phyloP scores from a whole-genome alignment of 2,329 filamentous ascomycete genomes.

The Zymoseptoria brevis region DNA sequence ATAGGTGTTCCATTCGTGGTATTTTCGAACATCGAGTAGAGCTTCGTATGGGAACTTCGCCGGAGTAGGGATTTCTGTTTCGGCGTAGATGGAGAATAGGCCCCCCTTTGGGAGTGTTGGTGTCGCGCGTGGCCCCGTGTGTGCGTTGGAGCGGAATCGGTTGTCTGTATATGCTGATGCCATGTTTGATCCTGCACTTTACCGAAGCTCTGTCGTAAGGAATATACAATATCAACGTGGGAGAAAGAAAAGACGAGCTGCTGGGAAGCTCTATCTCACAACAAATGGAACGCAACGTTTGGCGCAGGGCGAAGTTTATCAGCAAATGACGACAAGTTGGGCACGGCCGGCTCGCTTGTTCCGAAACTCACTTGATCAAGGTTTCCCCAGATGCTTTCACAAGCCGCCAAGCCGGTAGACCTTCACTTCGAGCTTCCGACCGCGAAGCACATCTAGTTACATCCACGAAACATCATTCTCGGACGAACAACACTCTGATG shows the following conservation, averaged over 20 bases:
- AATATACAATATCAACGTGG: background rate
- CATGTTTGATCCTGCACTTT: background rate
- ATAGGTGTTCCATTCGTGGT: slow-evolving; percentile 42
- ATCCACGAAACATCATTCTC: background rate
- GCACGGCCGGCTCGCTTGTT: background rate
- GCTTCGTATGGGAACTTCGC: slow-evolving; percentile 37
- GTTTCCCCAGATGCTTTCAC: background rate
- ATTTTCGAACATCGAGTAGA: slow-evolving; percentile 39
- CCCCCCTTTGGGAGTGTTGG: slow-evolving; percentile 26
- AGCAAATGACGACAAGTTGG: background rate
- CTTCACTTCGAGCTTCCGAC: background rate
- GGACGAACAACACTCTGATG: slow-evolving; percentile 9
- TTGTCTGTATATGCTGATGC: slow-evolving; percentile 16
- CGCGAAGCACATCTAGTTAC: background rate
- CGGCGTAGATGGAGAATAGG: slow-evolving; percentile 27
- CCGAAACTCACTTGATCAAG: background rate
- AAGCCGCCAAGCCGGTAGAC: background rate
- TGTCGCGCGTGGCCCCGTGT: slow-evolving; percentile 23
- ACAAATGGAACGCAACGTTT: too few relatives aligned
- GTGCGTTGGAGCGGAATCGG: slow-evolving; percentile 22
- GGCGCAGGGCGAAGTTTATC: background rate
- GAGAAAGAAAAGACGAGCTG: background rate
- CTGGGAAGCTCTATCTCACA: background rate
- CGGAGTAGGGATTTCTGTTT: slow-evolving; percentile 34
- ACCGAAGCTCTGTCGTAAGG: background rate